These are phyloP conservation scores for Aspergillus campestris DNA, from an alignment of 495 filamentous ascomycete species.

Conservation along the genomic window DNA sequence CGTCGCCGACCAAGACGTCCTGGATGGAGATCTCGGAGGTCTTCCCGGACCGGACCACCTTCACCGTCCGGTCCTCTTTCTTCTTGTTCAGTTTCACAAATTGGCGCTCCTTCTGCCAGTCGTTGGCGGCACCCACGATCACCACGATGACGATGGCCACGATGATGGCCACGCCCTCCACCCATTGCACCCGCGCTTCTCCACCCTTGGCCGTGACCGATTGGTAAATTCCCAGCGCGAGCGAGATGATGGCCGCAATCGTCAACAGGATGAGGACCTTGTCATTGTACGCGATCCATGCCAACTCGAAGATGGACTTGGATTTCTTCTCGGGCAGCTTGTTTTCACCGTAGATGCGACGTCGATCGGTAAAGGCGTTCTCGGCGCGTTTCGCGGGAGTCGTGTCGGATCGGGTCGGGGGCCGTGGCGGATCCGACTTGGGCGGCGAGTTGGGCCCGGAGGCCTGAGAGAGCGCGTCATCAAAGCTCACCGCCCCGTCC, in stretches of 20 bases:
- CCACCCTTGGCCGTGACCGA: conserved; percentile 39
- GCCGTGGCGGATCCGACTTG: conserved; percentile 17
- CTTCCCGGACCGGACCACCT: conserved; percentile 68
- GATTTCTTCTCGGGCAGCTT: conserved; percentile 61
- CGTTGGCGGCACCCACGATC: conserved; percentile 58
- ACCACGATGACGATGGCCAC: conserved; percentile 64
- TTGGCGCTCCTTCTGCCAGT: conserved; percentile 66
- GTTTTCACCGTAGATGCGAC: conserved; percentile 62
- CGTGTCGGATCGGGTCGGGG: conserved; percentile 20
- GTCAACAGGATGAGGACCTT: conserved; percentile 75
- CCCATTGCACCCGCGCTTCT: conserved; percentile 63
- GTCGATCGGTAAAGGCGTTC: conserved; percentile 51
- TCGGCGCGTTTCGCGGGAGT: conserved; percentile 17
- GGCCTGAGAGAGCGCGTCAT: conserved; percentile 44
- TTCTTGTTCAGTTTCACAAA: conserved; percentile 64
- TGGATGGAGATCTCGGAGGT: conserved; percentile 69
- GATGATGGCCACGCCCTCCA: conserved; percentile 66
- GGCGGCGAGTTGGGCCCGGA: conserved; percentile 15
- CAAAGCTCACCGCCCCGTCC: conserved; percentile 59
- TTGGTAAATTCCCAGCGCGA: conserved; percentile 73
- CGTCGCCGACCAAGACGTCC: conserved; percentile 76
- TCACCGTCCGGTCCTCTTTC: conserved; percentile 63
- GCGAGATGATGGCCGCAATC: conserved; percentile 68
- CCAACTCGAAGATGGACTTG: conserved; percentile 62
- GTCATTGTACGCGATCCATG: conserved; percentile 80